Conservation (phyloP, 108 stramenopile species). For the Nitzschia sp. region DNA sequence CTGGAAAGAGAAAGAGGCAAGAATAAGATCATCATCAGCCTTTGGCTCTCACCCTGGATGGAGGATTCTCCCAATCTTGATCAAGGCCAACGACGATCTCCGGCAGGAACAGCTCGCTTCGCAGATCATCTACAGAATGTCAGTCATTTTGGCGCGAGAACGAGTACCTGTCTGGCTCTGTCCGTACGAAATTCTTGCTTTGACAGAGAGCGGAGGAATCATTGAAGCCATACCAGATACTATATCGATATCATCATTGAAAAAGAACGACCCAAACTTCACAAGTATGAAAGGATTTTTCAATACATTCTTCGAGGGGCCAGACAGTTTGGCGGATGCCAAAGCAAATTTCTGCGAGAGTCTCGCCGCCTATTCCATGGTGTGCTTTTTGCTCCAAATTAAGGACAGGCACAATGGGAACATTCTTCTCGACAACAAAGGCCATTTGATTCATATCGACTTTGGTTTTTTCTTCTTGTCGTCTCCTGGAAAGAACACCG, state of each 20-base stretch:
- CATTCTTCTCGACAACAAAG: slow-evolving; percentile 91
- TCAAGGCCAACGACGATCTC: slow-evolving; percentile 97
- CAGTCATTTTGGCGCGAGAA: slow-evolving; percentile 85
- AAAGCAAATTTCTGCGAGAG: slow-evolving; percentile 92
- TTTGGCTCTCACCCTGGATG: slow-evolving; percentile 89
- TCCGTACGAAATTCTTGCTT: slow-evolving; percentile 95
- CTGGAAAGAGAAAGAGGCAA: slow-evolving; percentile 89
- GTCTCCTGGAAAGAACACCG: slow-evolving; percentile 92
- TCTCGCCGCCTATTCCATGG: slow-evolving; percentile 92
- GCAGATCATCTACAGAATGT: slow-evolving; percentile 90
- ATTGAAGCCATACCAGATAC: slow-evolving; percentile 97
- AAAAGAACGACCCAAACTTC: slow-evolving; percentile 84
- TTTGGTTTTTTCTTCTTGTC: slow-evolving; percentile 93
- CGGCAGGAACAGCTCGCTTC: slow-evolving; percentile 95
- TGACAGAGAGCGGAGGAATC: slow-evolving; percentile 87
- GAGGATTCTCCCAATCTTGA: slow-evolving; percentile 91
- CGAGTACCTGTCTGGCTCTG: slow-evolving; percentile 88
- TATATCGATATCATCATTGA: slow-evolving; percentile 89
- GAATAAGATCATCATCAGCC: slow-evolving; percentile 73
- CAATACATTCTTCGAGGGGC: slow-evolving; percentile 63
- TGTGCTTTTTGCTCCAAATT: slow-evolving; percentile 94
- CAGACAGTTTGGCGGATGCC: slow-evolving; percentile 66
- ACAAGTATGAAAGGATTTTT: slow-evolving; percentile 86
- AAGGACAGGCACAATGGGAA: slow-evolving; percentile 98
- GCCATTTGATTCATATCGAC: slow-evolving; percentile 95